Conservation (phyloP, 768 basidiomycete genomes). For the Mycena alexandri region DNA sequence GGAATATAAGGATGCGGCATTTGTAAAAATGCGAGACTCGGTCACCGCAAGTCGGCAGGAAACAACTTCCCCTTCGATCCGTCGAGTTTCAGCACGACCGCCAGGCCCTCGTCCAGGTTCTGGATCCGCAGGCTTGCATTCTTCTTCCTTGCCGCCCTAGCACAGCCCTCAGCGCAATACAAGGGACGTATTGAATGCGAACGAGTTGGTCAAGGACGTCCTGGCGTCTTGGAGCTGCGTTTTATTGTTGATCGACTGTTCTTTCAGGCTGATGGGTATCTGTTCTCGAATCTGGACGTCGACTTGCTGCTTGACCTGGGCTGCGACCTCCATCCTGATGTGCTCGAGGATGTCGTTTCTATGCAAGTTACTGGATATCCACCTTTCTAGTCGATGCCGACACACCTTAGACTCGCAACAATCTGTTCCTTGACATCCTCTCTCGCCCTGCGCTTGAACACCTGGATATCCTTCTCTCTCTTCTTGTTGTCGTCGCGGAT, state of each 20-base stretch:
- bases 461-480: constrained; percentile 38
- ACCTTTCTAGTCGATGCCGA: constrained; percentile 46
- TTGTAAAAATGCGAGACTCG: too few species aligned
- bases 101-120: constrained; percentile 60
- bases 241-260: constrained; percentile 60
- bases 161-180: not conserved
- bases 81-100: constrained; percentile 60
- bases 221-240: constrained; percentile 58
- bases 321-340: constrained; percentile 55
- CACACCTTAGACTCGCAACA: constrained; percentile 49
- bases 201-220: constrained; percentile 68
- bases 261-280: constrained; percentile 60
- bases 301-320: constrained; percentile 63
- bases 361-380: constrained; percentile 20
- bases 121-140: constrained; percentile 58
- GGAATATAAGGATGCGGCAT: too few species aligned
- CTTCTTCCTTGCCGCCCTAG: constrained; percentile 61
- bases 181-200: not conserved
- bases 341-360: constrained; percentile 54
- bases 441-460: constrained; percentile 39
- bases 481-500: constrained; percentile 47
- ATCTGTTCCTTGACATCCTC: constrained; percentile 42
- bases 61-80: constrained; percentile 47
- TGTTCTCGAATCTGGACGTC: constrained; percentile 60
- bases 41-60: constrained; percentile 52